Percentiles rank a stretch among this genome's conserved stretches.
Evolutionary conservation across 495 filamentous ascomycete species (phyloP).

Genomic region (Rusavskia elegans): DNA sequence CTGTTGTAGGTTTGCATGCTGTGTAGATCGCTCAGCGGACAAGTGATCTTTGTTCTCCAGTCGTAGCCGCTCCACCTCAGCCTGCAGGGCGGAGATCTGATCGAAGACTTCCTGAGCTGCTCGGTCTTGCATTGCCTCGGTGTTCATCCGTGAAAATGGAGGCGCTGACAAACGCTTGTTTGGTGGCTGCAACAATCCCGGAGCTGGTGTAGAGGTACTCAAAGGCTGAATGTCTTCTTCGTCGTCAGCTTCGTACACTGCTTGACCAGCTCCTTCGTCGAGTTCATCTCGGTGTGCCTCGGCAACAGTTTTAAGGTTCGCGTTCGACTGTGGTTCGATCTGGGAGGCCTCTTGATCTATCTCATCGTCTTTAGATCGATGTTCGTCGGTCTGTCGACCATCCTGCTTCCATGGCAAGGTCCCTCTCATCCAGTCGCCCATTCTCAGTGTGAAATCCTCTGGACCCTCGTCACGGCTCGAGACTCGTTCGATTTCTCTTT

Average conservation of each 20-base stretch:
- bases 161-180: not conserved
- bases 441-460: slow-evolving; percentile 34
- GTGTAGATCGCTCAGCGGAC: not conserved
- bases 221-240: slow-evolving; percentile 1
- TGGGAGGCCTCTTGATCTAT: too few relatives aligned
- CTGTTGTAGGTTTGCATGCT: slow-evolving; percentile 2
- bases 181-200: not conserved
- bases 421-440: slow-evolving; percentile 33
- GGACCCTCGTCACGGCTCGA: slow-evolving; percentile 34
- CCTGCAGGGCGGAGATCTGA: slow-evolving; percentile 11
- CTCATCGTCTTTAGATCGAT: too few relatives aligned
- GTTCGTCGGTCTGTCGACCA: too few relatives aligned
- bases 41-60: slow-evolving; percentile 4
- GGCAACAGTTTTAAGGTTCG: too few relatives aligned
- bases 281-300: not conserved
- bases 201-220: slow-evolving; percentile 8
- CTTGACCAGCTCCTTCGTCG: not conserved
- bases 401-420: slow-evolving; percentile 16
- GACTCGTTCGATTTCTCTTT: slow-evolving; percentile 18
- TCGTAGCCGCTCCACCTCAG: slow-evolving; percentile 11
- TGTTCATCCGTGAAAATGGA: slow-evolving; percentile 6
- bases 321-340: not conserved
- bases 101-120: slow-evolving; percentile 12
- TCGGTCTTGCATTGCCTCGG: slow-evolving; percentile 3
- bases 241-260: not conserved